Base-by-base conservation (phyloP, 768 basidiomycete genomes). In the Amanita thiersii region DNA sequence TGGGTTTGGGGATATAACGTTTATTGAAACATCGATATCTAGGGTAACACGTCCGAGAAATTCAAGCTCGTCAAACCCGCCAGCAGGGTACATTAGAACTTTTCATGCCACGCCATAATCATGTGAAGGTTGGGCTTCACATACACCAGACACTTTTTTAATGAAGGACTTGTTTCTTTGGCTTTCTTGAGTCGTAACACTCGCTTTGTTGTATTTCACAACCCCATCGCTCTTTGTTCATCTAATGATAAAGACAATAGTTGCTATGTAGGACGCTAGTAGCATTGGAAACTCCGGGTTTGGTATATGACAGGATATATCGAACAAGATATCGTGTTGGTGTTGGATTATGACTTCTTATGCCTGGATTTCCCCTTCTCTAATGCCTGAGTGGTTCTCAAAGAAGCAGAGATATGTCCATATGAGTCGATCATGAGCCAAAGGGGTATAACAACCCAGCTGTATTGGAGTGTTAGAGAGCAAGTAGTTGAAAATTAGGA, bases 361-460 rank as follows among this genome's bases (percentile, higher is more conserved):
- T 37, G 21, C 25, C 37, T 43, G 3, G 34, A 14, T 19, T 43
- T 43, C 12, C 26, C 26, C 7, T 28, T 28, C 26, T 20, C 18
- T 11, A 29, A n/a, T 32, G 23, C n/a, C 44, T 68, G 67, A 10
- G 47, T 50, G 10, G 53, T 44, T 17, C 82, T 77, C 47, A 89
- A 64, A 6, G 80, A 65, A 29, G 63, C 59, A 11, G 81, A 72
- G 42, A 91, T 86, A 46, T 81, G 72, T 3, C 63, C 63, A 47
- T 87, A 91, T 0, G 88, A 87, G 53, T 89, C 81, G 49, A 66
- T 64, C 81, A 92, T 82, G 45, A 91, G 66, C 65, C 72, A 74
- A 15, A 88, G 40, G 2, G 88, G 88, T 48, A 89, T 69, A 35
- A 75, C 52, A 20, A 91, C 86, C 88, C 88, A 91, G 42, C 86